Percentiles rank a stretch among this genome's conserved stretches.
phyloP scores from a whole-genome alignment of 345 rosid species.

The Eucalyptus sp. region DNA sequence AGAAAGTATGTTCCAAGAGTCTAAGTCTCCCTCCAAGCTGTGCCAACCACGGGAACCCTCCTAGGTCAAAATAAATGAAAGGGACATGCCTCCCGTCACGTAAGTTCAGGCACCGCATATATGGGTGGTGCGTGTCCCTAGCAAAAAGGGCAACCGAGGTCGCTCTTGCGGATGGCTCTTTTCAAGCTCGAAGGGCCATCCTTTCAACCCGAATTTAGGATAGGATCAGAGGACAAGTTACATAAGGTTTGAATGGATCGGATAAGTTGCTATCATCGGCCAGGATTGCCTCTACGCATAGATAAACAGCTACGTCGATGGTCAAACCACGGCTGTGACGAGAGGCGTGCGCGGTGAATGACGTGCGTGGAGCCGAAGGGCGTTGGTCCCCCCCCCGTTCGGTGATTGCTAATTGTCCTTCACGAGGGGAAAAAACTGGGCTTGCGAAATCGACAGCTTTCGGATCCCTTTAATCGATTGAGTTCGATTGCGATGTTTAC shows the following conservation, averaged over 20 bases:
- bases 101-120: not conserved
- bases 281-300: not conserved
- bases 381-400: not conserved
- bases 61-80: not conserved
- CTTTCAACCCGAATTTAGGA: not conserved
- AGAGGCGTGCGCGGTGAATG: not conserved
- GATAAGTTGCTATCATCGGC: not conserved
- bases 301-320: not conserved
- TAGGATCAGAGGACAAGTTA: not conserved
- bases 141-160: not conserved
- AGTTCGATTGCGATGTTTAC: not conserved
- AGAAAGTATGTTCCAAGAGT: accelerated
- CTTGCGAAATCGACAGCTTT: not conserved
- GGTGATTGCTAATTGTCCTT: not conserved
- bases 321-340: not conserved
- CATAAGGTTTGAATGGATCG: not conserved
- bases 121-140: not conserved
- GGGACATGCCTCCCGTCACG: not conserved
- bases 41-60: not conserved
- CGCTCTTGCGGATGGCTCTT: not conserved
- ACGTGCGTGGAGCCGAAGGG: not conserved
- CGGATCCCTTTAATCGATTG: not conserved
- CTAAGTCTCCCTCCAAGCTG: not conserved
- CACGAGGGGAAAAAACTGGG: not conserved
- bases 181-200: not conserved